A percentile compares a stretch with the other conserved stretches of the same genome.
Evolutionary conservation across 495 filamentous ascomycete species (phyloP).

Genomic region (Cudoniella acicularis): DNA sequence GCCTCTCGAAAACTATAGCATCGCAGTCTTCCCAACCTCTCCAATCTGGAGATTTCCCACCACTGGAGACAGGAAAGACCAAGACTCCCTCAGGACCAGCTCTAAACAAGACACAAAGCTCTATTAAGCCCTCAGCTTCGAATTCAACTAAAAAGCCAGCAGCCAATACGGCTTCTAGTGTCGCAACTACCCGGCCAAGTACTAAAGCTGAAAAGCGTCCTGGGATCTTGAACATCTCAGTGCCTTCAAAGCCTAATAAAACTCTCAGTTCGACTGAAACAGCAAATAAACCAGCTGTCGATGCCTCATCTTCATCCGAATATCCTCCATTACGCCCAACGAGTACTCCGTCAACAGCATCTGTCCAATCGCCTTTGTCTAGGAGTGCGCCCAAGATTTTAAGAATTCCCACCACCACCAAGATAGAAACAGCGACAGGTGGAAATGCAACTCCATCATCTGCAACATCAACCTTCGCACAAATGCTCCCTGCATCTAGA

Average conservation of each 20-base stretch:
- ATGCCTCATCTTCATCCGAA: conserved; percentile 24
- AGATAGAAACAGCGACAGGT: conserved; percentile 54
- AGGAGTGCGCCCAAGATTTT: conserved; percentile 53
- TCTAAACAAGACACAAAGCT: conserved; percentile 9
- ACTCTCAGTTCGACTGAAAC: conserved; percentile 31
- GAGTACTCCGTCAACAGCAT: conserved; percentile 44
- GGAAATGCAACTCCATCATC: conserved; percentile 39
- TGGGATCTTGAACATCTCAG: conserved; percentile 61
- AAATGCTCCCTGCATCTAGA: conserved; percentile 47
- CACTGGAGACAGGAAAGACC: conserved; percentile 32
- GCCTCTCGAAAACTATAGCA: conserved; percentile 43
- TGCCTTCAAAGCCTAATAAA: conserved; percentile 36
- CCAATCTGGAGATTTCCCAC: conserved; percentile 58
- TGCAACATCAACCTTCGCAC: conserved; percentile 29
- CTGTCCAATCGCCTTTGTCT: conserved; percentile 41
- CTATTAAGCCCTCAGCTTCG: neutral
- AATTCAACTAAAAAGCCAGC: conserved; percentile 14
- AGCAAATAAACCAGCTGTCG: conserved; percentile 30
- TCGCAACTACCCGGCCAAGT: neutral
- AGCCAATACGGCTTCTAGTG: neutral
- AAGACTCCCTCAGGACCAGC: conserved; percentile 32
- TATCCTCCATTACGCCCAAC: conserved; percentile 44
- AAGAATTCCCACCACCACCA: conserved; percentile 69
- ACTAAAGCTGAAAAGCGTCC: conserved; percentile 45
- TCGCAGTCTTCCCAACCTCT: conserved; percentile 36